Evolutionary conservation across 352 stramenopile species (phyloP), one percentile per base, ranked within the genome.

Genomic region (Plasmopara viticola): DNA sequence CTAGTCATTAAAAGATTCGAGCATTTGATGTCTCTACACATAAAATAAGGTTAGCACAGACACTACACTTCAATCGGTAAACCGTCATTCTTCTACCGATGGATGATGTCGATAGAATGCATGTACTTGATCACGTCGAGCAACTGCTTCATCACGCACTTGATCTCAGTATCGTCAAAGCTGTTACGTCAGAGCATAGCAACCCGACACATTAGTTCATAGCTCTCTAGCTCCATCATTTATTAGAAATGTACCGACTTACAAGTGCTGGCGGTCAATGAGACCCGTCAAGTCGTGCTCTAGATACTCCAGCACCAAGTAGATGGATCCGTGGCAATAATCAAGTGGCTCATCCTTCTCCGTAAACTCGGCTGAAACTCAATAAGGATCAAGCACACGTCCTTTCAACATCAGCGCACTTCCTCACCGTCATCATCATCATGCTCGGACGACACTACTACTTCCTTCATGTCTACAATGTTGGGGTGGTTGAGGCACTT

Each of bases 401-500:
- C 18, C 12, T 10, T n/a, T 14, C 5, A 39, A 33, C 14, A 37
- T 28, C 5, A 9, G 47, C 30, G 34, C 5, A 18, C 34, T 10
- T 28, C 44, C 63, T 56, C 42, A 90, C 80, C 75, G 37, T 94
- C 84, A 44, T 87, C 81, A 43, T 84, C 78, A 38, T 95, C 86
- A 18, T 90, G 86, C 47, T 91, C 84, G 4, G 79, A 84, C 0
- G 85, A 93, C 1, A 96, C 84, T 2, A 98, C 90, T 41, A 99
- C 92, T 67, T 98, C 95, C 53, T 97, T 90, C 60, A 99, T 86
- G 56, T 90, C 78, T 18, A 99, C 92, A 51, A 99, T 75, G 68
- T 97, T 98, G 15, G 78, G 82, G 70, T 99, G 96, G 46, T 93
- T 86, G 5, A 98, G 74, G 64, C 86, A 88, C 68, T 98, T 98